phyloP scores from a whole-genome alignment of 441 rosid genomes.

The Pelargonium fulgidum region DNA sequence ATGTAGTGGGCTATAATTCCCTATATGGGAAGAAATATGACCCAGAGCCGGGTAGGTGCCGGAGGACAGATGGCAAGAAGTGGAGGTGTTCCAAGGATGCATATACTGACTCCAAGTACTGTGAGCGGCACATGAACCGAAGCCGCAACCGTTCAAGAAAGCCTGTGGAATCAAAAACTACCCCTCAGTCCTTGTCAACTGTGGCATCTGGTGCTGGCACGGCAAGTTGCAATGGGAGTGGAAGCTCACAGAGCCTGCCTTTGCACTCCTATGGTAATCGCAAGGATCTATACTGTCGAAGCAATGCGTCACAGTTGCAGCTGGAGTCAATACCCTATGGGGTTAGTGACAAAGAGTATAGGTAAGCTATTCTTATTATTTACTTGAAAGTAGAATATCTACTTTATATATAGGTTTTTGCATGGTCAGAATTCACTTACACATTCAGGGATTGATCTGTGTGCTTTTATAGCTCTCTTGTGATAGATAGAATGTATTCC shows the following conservation, averaged over 20 bases:
- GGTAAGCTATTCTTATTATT: conserved; percentile 16
- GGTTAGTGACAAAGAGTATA: conserved; percentile 23
- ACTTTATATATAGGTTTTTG: background rate
- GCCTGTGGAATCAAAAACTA: conserved; percentile 70
- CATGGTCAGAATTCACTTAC: background rate
- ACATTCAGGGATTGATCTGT: background rate
- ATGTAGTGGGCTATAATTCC: background rate
- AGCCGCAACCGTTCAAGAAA: conserved; percentile 99
- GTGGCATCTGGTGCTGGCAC: too few relatives aligned
- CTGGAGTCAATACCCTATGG: conserved; percentile 27
- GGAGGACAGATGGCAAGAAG: conserved; percentile 99
- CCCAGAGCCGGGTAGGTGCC: conserved; percentile 90
- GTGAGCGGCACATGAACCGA: conserved; percentile 98
- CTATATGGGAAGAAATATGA: conserved; percentile 47
- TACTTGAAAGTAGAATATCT: background rate
- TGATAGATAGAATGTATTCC: background rate
- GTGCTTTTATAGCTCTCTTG: background rate
- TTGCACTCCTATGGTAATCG: conserved; percentile 19
- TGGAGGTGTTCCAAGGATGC: conserved; percentile 99
- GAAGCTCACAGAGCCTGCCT: conserved; percentile 20
- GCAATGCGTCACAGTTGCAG: conserved; percentile 21
- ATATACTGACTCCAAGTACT: conserved; percentile 85
- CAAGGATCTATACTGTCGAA: conserved; percentile 21
- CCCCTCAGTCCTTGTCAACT: conserved; percentile 27
- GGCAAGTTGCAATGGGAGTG: conserved; percentile 22